Evolutionary conservation across 1,139 yeast species (phyloP).

Genomic region (Citeromyces siamensis): DNA sequence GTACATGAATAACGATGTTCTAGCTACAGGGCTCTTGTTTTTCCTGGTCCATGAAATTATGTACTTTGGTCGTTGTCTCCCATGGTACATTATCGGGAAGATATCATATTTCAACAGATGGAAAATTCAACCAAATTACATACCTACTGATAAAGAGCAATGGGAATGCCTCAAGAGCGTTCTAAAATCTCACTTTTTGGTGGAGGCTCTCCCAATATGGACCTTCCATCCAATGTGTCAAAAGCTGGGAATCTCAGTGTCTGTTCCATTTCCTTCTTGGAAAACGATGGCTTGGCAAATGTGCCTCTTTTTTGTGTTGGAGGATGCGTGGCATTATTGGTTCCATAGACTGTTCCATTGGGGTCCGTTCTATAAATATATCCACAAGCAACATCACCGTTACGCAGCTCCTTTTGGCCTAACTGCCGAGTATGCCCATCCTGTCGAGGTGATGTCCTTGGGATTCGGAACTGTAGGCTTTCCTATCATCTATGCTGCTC

Average conservation of each 20-base stretch:
- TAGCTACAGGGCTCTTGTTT: constrained; percentile 78
- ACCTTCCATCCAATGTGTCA: constrained; percentile 88
- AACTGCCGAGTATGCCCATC: constrained; percentile 98
- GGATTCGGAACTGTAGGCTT: constrained; percentile 96
- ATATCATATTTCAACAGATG: constrained; percentile 66
- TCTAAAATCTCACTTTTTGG: constrained; percentile 72
- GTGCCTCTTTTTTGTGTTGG: constrained; percentile 66
- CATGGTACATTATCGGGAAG: constrained; percentile 77
- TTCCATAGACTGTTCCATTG: constrained; percentile 82
- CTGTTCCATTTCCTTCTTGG: constrained; percentile 75
- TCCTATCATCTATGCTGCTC: constrained; percentile 63
- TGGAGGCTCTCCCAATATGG: constrained; percentile 95
- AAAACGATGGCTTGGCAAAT: constrained; percentile 53
- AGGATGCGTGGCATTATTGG: constrained; percentile 96
- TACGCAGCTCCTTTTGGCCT: constrained; percentile 97
- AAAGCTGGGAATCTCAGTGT: constrained; percentile 58
- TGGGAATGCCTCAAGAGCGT: constrained; percentile 88
- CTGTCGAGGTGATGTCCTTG: constrained; percentile 79
- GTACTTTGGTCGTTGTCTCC: constrained; percentile 79
- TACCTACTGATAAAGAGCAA: constrained; percentile 75
- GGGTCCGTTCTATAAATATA: constrained; percentile 79
- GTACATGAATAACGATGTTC: constrained; percentile 61
- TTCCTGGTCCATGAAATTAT: constrained; percentile 67
- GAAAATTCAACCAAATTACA: constrained; percentile 74
- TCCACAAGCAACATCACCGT: constrained; percentile 94